Conservation (phyloP, 2,329 filamentous ascomycete genomes). For the Aureobasidium sp. region DNA sequence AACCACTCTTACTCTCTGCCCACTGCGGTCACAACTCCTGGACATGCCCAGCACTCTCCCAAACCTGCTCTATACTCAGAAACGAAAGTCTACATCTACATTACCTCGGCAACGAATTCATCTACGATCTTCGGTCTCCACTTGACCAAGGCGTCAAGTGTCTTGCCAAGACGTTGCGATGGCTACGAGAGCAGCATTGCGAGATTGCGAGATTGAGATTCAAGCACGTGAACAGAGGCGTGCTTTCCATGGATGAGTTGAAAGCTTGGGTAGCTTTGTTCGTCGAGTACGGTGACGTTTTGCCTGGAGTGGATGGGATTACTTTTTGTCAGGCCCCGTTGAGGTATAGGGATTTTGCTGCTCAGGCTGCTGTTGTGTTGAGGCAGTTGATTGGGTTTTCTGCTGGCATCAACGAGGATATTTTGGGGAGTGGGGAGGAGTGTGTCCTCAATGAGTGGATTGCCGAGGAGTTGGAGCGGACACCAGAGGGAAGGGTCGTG, state of each 20-base stretch:
- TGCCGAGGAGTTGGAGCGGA: neutral
- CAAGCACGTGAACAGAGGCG: neutral
- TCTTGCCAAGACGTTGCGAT: neutral
- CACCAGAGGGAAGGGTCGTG: neutral
- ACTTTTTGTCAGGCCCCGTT: neutral
- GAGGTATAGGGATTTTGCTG: neutral
- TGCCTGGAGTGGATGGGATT: neutral
- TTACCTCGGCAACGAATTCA: neutral
- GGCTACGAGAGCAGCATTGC: neutral
- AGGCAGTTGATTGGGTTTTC: neutral
- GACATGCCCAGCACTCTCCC: neutral
- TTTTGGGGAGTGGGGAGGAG: conserved; percentile 8
- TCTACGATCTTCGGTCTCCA: neutral
- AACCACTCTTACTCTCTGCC: neutral
- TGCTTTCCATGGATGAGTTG: neutral
- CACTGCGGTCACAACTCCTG: neutral
- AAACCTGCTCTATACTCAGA: neutral
- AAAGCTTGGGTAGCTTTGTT: neutral
- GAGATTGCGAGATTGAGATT: neutral
- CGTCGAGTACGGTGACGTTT: neutral
- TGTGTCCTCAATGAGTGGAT: neutral
- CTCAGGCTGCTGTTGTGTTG: neutral
- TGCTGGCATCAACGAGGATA: neutral
- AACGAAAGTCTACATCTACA: neutral
- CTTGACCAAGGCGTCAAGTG: neutral